Evolutionary conservation across 805 yeast genomes (phyloP), one percentile per base, ranked within the genome.

Genomic region (Candida gorgasii): DNA sequence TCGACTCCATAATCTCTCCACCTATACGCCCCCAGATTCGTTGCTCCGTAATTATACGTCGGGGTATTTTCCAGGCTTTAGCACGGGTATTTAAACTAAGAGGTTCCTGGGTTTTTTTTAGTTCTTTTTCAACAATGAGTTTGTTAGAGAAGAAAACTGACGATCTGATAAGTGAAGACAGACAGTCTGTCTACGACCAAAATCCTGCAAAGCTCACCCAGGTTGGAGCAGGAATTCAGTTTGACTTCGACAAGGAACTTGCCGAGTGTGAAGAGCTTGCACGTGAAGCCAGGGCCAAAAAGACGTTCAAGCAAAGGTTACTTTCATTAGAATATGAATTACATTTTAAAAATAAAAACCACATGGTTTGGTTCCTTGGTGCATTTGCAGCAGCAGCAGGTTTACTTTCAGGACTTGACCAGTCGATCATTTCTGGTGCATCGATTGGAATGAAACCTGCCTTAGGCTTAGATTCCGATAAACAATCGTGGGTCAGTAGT

Each of bases 381-480:
- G 56, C 78, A n/a, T 80, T 88, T 46, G 90, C 92, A 11, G 93
- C 95, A 9, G 75, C 85, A 16, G 96, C 95, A 17, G 96, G 96
- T 0, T 84, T 89, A 57, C 66, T 88, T 27, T 89, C 83, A 57
- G 96, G 96, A 1, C 88, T 86, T 57, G 96, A 88, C 59, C 88
- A 96, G 0, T 96, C 96, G 2, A 67, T 86, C 36, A 84, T 87
- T 40, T 87, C 87, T 57, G 87, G 86, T 44, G 65, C 88, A 7
- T 58, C 84, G 39, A 90, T 86, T 46, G 86, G 88, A 93, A 52
- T 65, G 9, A 68, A 75, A 48, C 63, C 52, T 49, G 62, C 66
- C 12, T 17, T 27, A 13, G 57, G 61, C 37, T 85, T 86, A 57
- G 70, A 78, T 0, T 76, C 86, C 0, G 72, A 64, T 40, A 84